Evolutionary conservation across 805 yeast species (phyloP).

Genomic region (Candida caryicola): DNA sequence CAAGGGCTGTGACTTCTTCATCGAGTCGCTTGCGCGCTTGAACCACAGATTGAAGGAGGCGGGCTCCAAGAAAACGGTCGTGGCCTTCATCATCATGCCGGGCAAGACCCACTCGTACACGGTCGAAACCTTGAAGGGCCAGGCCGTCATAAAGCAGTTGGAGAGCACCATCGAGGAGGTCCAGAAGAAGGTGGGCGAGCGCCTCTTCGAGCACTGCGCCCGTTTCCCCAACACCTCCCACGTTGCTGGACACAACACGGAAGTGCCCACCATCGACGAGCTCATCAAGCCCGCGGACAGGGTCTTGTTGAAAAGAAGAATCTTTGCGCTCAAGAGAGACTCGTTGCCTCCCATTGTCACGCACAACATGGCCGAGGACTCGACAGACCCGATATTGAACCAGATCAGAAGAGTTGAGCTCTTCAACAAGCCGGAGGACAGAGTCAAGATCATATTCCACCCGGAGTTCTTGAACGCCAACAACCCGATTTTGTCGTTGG

Average conservation of each 20-base stretch:
- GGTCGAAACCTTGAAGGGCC: slow-evolving; percentile 92
- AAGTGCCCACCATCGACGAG: slow-evolving; percentile 77
- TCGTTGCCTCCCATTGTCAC: slow-evolving; percentile 93
- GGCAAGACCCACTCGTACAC: slow-evolving; percentile 93
- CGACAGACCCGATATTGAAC: slow-evolving; percentile 83
- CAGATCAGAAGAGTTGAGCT: slow-evolving; percentile 89
- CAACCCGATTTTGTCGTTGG: slow-evolving; percentile 89
- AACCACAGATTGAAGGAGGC: slow-evolving; percentile 80
- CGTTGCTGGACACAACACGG: slow-evolving; percentile 41
- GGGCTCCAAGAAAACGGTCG: slow-evolving; percentile 87
- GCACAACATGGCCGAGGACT: slow-evolving; percentile 93
- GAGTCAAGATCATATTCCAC: slow-evolving; percentile 94
- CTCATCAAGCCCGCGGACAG: slow-evolving; percentile 83
- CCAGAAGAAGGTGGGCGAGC: slow-evolving; percentile 78
- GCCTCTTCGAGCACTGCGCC: slow-evolving; percentile 89
- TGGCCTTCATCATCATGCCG: slow-evolving; percentile 97
- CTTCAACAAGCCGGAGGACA: slow-evolving; percentile 84
- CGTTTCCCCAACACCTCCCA: slow-evolving; percentile 45
- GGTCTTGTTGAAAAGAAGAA: slow-evolving; percentile 86
- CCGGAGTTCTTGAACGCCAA: slow-evolving; percentile 95
- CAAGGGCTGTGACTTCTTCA: slow-evolving; percentile 94
- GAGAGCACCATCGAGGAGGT: slow-evolving; percentile 88
- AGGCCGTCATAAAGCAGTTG: slow-evolving; percentile 89
- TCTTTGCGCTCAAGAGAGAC: slow-evolving; percentile 86
- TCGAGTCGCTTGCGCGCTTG: slow-evolving; percentile 88